phyloP scores from a whole-genome alignment of 306 rosid species.

The Inga oerstediana region DNA sequence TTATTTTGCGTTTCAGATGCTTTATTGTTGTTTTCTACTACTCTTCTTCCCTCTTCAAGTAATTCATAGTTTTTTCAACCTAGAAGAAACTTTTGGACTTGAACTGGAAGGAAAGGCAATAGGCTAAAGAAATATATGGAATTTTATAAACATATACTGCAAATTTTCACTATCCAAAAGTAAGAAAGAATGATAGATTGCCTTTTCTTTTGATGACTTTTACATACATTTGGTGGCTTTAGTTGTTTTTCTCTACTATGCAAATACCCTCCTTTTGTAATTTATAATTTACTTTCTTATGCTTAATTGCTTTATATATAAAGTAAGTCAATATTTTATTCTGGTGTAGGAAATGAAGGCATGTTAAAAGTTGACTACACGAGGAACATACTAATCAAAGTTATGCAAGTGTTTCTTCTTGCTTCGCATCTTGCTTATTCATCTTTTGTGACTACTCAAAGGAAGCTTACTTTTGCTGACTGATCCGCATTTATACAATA shows the following conservation, averaged over 20 bases:
- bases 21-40: not conserved
- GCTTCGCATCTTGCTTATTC: constrained; percentile 23
- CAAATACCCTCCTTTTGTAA: not conserved
- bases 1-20: not conserved
- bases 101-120: not conserved
- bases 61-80: not conserved
- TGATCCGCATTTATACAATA: constrained; percentile 13
- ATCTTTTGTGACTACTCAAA: constrained; percentile 21
- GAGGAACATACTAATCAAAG: not conserved
- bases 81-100: not conserved
- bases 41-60: not conserved
- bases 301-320: not conserved
- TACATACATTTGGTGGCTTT: not conserved
- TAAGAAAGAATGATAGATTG: not conserved
- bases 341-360: not conserved
- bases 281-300: not conserved
- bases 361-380: not conserved
- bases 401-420: not conserved
- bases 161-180: not conserved
- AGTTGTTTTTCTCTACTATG: not conserved
- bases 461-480: constrained; percentile 8
- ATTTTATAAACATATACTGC: not conserved
- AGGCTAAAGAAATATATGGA: not conserved
- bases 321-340: not conserved
- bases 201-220: not conserved